These are phyloP conservation scores for Magnaporthiopsis poae DNA, from an alignment of 2,329 filamentous ascomycete species.

Conservation along the genomic window DNA sequence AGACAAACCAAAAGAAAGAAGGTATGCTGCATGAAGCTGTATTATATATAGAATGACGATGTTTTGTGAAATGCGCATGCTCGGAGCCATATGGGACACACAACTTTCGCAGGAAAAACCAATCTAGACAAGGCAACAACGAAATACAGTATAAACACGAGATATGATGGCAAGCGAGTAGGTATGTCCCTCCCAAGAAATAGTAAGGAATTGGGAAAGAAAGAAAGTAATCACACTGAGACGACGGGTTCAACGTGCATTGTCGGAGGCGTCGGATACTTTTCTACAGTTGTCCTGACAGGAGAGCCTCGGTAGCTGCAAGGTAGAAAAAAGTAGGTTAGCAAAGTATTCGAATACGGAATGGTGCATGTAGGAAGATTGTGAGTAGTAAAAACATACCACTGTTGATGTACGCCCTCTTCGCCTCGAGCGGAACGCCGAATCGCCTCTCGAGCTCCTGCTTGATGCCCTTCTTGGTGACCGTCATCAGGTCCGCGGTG, in stretches of 20 bases:
- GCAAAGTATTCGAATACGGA: conserved; percentile 20
- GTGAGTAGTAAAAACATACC: conserved; percentile 46
- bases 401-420: conserved; percentile 87
- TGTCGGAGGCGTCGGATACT: background rate
- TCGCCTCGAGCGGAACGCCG: conserved; percentile 72
- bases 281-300: conserved; percentile 62
- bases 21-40: background rate
- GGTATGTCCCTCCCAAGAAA: background rate
- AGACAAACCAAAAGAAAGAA: background rate
- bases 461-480: conserved; percentile 98
- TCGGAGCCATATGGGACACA: background rate
- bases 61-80: background rate
- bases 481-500: conserved; percentile 89
- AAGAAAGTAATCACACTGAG: background rate
- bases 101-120: background rate
- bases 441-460: conserved; percentile 84
- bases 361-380: background rate
- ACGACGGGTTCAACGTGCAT: background rate
- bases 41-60: background rate
- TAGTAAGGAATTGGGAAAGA: background rate
- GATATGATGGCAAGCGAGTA: background rate
- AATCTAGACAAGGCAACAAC: background rate
- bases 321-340: conserved; percentile 8
- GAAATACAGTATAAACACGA: background rate
- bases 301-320: conserved; percentile 64